These are phyloP conservation scores for Lipomyces yamadae DNA, from an alignment of 805 yeast genomes.

Conservation along the genomic window DNA sequence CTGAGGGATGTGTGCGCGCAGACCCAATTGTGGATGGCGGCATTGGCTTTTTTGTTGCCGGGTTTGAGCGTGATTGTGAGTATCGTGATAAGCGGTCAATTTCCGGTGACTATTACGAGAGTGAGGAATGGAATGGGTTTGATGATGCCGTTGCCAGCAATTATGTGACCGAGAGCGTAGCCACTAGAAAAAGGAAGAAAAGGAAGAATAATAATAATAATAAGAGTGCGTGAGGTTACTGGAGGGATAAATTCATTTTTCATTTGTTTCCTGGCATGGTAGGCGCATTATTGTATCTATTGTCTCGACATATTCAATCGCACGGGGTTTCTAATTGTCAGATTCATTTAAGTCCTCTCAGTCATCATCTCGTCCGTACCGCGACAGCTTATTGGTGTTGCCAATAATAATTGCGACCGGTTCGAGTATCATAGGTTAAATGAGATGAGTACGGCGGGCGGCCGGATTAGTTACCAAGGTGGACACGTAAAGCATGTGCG, in stretches of 20 bases:
- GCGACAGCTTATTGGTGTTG: too few relatives aligned
- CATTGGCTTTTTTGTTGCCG: slow-evolving; percentile 97
- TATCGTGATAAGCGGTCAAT: slow-evolving; percentile 11
- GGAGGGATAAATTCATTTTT: neutral
- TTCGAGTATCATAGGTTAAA: too few relatives aligned
- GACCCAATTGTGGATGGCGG: slow-evolving; percentile 92
- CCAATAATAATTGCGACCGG: too few relatives aligned
- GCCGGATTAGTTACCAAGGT: too few relatives aligned
- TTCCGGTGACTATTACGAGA: slow-evolving; percentile 31
- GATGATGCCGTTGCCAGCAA: slow-evolving; percentile 33
- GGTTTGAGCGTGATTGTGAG: slow-evolving; percentile 62
- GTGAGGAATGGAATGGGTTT: slow-evolving; percentile 50
- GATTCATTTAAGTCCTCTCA: too few relatives aligned
- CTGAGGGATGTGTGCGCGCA: slow-evolving; percentile 86
- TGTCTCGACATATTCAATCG: too few relatives aligned
- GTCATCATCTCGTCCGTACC: too few relatives aligned
- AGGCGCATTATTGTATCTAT: neutral
- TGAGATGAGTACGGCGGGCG: too few relatives aligned
- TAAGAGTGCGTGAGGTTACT: neutral
- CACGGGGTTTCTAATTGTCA: too few relatives aligned
- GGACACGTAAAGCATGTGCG: too few relatives aligned
- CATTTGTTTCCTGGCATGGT: neutral
- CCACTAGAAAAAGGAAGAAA: neutral
- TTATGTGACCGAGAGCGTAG: neutral
- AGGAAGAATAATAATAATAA: neutral